Base-by-base conservation (phyloP, 495 filamentous ascomycete species). In the Geopyxis carbonaria region DNA sequence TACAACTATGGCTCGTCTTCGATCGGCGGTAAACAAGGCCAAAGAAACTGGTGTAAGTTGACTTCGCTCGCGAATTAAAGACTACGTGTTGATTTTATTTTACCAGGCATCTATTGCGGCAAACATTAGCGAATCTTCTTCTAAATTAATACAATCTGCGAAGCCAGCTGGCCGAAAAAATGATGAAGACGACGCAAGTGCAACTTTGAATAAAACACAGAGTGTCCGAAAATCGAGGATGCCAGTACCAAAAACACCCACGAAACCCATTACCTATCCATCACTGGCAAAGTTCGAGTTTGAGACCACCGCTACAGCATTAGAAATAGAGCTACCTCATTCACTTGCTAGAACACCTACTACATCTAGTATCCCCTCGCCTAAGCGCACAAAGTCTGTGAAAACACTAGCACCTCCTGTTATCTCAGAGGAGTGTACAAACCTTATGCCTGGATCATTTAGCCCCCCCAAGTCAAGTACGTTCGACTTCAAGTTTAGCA, bases 401-500 rank as follows among this genome's bases (percentile, higher is more conserved):
- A 21, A 43, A 32, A 43, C 36, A 40, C 30, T 34, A 25, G 16
- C 38, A 6, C 31, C n/a, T 8, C n/a, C 27, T 9, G 5, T 30
- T 14, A 10, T 13, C 10, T 8, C 27, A 35, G 10, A 45, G 29
- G 10, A 41, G 39, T 14, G 44, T 8, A 19, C 24, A 6, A 9
- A 16, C 23, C 6, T 18, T 5, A 13, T 22, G 22, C 40, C 30
- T 31, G 31, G 32, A 19, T 7, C 34, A 9, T 52, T 51, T 9
- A 29, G 45, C 14, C 27, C 50, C 7, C 46, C 46, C 6, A 45
- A 45, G 1, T 28, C 45, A 18, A 33, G 38, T 4, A 40, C 24
- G 15, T 52, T 52, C 20, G 43, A 34, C 1, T 52, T 52, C 24
- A 43, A 38, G 3, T 48, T 49, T 16, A 27, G 45, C 4, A 25